Percentiles rank a stretch among this genome's conserved stretches.
Evolutionary conservation across 441 rosid genomes (phyloP).

Genomic region (Jatropha multifida): DNA sequence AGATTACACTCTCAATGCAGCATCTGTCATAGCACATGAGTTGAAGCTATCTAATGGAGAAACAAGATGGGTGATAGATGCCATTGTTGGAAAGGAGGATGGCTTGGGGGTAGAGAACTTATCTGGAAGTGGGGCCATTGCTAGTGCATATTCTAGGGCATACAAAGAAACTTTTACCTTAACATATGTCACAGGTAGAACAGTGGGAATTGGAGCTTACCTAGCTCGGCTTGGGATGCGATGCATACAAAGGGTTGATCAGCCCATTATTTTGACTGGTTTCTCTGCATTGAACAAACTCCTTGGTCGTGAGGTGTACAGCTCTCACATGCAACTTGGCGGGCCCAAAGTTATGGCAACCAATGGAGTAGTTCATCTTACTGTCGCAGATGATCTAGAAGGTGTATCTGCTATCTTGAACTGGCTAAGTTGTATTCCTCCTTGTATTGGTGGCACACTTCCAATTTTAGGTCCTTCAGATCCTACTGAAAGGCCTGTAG

Average conservation of each 20-base stretch:
- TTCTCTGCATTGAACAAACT: constrained; percentile 98
- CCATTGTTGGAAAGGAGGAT: constrained; percentile 96
- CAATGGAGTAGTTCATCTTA: constrained; percentile 98
- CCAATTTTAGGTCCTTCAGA: constrained; percentile 67
- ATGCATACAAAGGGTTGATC: constrained; percentile 99
- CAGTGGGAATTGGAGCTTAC: constrained; percentile 99
- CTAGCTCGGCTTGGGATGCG: constrained; percentile 99
- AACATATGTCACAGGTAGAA: constrained; percentile 95
- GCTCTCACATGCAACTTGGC: constrained; percentile 99
- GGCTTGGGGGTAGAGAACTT: constrained; percentile 98
- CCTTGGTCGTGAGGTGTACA: constrained; percentile 99
- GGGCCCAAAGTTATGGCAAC: constrained; percentile 99
- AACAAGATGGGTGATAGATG: constrained; percentile 92
- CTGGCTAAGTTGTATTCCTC: constrained; percentile 93
- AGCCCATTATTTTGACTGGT: constrained; percentile 98
- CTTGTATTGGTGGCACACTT: constrained; percentile 72
- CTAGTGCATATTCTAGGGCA: constrained; percentile 97
- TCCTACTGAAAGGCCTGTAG: constrained; percentile 87
- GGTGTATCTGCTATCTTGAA: constrained; percentile 90
- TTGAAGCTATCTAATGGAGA: constrained; percentile 75
- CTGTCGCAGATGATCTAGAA: constrained; percentile 99
- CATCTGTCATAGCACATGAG: constrained; percentile 92
- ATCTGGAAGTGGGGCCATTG: constrained; percentile 98
- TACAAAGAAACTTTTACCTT: constrained; percentile 95
- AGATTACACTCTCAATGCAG: constrained; percentile 64